These are phyloP conservation scores for Apiotrichum laibachii DNA, from an alignment of 1,284 basidiomycete genomes.

Conservation along the genomic window DNA sequence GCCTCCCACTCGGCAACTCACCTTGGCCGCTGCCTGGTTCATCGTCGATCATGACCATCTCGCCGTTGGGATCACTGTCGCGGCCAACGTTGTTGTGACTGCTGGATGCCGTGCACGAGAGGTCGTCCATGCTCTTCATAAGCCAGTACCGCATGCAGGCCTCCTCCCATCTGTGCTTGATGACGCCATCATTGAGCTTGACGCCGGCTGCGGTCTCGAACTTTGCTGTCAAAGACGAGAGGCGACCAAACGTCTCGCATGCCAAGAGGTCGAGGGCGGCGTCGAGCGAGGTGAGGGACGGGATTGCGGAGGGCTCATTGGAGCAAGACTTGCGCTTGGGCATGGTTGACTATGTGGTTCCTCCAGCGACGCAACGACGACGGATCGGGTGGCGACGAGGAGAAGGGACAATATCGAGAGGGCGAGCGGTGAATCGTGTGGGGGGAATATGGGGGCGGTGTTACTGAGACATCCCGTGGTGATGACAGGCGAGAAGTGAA, in stretches of 20 bases:
- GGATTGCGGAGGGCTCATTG: constrained; percentile 5
- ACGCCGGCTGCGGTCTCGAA: constrained; percentile 42
- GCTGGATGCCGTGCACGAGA: constrained; percentile 28
- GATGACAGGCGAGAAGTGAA: too few species aligned
- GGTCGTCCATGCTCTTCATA: constrained; percentile 46
- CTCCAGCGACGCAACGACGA: not conserved
- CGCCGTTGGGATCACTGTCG: constrained; percentile 4
- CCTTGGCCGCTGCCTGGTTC: constrained; percentile 2
- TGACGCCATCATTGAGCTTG: constrained; percentile 40
- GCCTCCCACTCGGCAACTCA: not conserved
- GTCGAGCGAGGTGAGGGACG: constrained; percentile 38
- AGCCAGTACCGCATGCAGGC: constrained; percentile 45
- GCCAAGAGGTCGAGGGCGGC: constrained; percentile 47
- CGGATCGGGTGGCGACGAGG: not conserved
- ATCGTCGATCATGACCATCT: constrained; percentile 16
- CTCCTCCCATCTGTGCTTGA: constrained; percentile 43
- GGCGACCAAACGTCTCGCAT: constrained; percentile 41
- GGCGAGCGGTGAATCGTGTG: too few species aligned
- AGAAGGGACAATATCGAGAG: not conserved
- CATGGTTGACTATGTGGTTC: not conserved
- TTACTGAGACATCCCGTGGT: constrained; percentile 1
- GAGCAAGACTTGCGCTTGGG: constrained; percentile 16
- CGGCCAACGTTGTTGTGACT: not conserved
- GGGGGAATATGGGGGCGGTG: too few species aligned
- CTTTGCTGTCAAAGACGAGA: constrained; percentile 33